Conservation (phyloP, 345 rosid species). For the Noccaea caerulescens region DNA sequence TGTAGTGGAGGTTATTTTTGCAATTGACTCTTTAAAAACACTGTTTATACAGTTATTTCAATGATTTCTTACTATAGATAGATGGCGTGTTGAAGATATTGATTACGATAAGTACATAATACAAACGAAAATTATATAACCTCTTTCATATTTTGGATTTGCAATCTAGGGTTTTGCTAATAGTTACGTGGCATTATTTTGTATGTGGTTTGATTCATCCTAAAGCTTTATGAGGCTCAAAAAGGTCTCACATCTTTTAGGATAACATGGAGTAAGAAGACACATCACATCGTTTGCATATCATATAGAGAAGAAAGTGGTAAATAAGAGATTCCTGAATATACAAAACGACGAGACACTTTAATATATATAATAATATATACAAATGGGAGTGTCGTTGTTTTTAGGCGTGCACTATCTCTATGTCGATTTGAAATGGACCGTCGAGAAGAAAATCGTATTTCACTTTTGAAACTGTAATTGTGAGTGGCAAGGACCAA, state of each 20-base stretch:
- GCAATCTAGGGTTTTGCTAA: not conserved
- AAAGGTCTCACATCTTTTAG: conserved; percentile 10
- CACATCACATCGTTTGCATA: conserved; percentile 33
- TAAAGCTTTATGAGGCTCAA: conserved; percentile 18
- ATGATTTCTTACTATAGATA: too few species aligned
- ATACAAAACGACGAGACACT: conserved; percentile 37
- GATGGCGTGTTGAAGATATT: too few species aligned
- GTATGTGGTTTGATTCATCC: conserved; percentile 18
- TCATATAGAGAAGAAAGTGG: conserved; percentile 11
- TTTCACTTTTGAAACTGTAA: conserved; percentile 11
- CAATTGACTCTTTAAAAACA: too few species aligned
- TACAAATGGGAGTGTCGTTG: conserved; percentile 20
- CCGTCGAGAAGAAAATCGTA: conserved; percentile 32
- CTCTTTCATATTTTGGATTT: not conserved
- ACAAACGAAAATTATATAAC: not conserved
- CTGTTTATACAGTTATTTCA: too few species aligned
- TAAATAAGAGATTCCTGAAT: conserved; percentile 29
- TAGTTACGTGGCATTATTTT: conserved; percentile 23
- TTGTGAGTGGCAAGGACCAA: conserved; percentile 44
- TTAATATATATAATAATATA: conserved; percentile 18
- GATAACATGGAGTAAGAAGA: conserved; percentile 36
- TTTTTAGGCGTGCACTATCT: conserved; percentile 43
- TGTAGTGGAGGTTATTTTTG: too few species aligned
- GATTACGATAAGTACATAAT: too few species aligned
- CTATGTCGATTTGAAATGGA: conserved; percentile 42